Percentiles rank a stretch among this genome's conserved stretches.
These are phyloP conservation scores for Aquilaria yunnanensis DNA, from an alignment of 345 rosid genomes.

Conservation along the genomic window DNA sequence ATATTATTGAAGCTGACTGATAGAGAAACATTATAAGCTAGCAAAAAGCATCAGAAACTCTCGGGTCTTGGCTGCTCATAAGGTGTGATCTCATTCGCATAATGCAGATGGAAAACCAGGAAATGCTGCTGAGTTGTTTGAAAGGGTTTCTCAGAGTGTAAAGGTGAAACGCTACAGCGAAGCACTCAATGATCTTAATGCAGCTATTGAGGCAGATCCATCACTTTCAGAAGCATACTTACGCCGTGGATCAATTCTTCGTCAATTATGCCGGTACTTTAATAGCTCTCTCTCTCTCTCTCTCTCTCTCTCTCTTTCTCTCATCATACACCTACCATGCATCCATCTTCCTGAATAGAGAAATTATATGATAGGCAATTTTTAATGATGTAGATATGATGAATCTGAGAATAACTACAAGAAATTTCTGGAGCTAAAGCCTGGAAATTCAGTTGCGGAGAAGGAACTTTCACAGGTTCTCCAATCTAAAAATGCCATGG, in stretches of 20 bases:
- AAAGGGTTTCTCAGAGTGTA: constrained; percentile 72
- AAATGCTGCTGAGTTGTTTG: constrained; percentile 62
- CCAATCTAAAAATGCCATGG: constrained; percentile 87
- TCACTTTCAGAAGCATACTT: constrained; percentile 80
- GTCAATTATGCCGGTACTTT: constrained; percentile 83
- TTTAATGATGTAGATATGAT: constrained; percentile 63
- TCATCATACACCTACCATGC: neutral
- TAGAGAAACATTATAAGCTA: no score
- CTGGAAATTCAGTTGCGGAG: constrained; percentile 65
- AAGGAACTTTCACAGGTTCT: constrained; percentile 89
- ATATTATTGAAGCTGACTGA: no score
- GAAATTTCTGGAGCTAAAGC: constrained; percentile 59
- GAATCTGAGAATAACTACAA: constrained; percentile 73
- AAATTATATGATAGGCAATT: constrained; percentile 27
- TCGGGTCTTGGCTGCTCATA: no score
- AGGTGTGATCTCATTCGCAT: no score
- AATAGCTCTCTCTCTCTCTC: no score
- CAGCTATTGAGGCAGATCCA: constrained; percentile 93
- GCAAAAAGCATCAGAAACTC: no score
- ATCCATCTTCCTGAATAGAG: constrained; percentile 22
- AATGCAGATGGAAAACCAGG: constrained; percentile 54
- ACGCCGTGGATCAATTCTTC: constrained; percentile 73
- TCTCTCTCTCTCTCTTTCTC: neutral
- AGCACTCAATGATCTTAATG: constrained; percentile 85
- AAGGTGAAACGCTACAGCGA: constrained; percentile 77